Percentiles rank a stretch among this genome's conserved stretches.
These are phyloP conservation scores for Terana coerulea DNA, from an alignment of 768 basidiomycete species.

Conservation along the genomic window DNA sequence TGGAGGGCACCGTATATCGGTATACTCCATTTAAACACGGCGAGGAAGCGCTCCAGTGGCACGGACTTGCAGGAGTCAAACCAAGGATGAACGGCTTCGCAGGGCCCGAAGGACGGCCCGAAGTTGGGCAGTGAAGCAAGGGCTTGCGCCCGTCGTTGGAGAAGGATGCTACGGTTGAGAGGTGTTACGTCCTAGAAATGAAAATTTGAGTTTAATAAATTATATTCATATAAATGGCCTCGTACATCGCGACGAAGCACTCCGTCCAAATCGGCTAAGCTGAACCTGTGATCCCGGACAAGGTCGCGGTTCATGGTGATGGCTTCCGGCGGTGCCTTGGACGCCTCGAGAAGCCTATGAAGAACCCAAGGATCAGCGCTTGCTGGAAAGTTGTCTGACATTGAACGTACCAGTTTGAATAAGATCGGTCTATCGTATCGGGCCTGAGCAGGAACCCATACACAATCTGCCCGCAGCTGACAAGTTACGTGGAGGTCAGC, in stretches of 20 bases:
- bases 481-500: not conserved
- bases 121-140: slow-evolving; percentile 30
- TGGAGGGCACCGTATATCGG: slow-evolving; percentile 88
- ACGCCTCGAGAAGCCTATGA: slow-evolving; percentile 68
- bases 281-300: slow-evolving; percentile 53
- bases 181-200: slow-evolving; percentile 47
- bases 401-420: slow-evolving; percentile 61
- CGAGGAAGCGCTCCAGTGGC: slow-evolving; percentile 67
- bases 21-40: slow-evolving; percentile 81
- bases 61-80: slow-evolving; percentile 55
- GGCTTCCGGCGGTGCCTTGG: slow-evolving; percentile 55
- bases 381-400: not conserved
- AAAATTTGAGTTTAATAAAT: too few species aligned
- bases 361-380: not conserved
- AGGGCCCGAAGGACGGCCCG: slow-evolving; percentile 53
- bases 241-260: slow-evolving; percentile 48
- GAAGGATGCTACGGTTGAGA: slow-evolving; percentile 46
- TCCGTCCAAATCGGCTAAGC: slow-evolving; percentile 53
- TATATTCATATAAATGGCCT: too few species aligned
- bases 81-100: slow-evolving; percentile 78
- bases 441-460: slow-evolving; percentile 75
- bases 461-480: slow-evolving; percentile 83
- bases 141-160: slow-evolving; percentile 38
- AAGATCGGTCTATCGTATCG: slow-evolving; percentile 80
- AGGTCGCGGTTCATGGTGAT: slow-evolving; percentile 60